Conservation (phyloP, 768 basidiomycete genomes). For the Mycena sanguinolenta region DNA sequence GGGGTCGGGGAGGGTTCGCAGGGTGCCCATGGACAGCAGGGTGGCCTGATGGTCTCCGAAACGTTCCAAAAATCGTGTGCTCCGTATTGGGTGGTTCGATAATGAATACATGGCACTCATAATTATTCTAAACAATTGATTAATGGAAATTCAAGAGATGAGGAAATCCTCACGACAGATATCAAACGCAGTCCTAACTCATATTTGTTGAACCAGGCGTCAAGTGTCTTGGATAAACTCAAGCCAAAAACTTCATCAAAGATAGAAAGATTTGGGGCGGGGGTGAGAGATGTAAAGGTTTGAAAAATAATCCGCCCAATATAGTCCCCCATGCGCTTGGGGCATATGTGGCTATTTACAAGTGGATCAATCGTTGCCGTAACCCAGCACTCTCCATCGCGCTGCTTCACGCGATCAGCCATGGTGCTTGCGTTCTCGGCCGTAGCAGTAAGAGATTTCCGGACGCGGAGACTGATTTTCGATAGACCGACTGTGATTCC, state of each 20-base stretch:
- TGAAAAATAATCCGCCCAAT: background rate
- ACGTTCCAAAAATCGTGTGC: background rate
- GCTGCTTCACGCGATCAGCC: slow-evolving; percentile 11
- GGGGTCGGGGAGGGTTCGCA: background rate
- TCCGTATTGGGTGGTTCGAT: background rate
- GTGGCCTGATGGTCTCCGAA: too few species aligned
- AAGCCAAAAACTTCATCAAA: slow-evolving; percentile 17
- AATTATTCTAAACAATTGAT: slow-evolving; percentile 1
- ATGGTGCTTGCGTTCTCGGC: background rate
- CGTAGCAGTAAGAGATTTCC: background rate
- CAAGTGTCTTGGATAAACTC: background rate
- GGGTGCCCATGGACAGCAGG: slow-evolving; percentile 1
- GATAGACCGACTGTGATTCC: slow-evolving; percentile 6
- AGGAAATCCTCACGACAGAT: background rate
- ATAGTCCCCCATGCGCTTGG: slow-evolving; percentile 18
- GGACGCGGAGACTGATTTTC: slow-evolving; percentile 8
- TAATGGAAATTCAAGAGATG: background rate
- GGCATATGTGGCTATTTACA: slow-evolving; percentile 11
- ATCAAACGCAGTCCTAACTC: slow-evolving; percentile 4
- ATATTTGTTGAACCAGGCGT: slow-evolving; percentile 8
- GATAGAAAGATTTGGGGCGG: slow-evolving; percentile 4
- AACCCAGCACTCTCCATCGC: slow-evolving; percentile 11
- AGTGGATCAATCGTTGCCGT: background rate
- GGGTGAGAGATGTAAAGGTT: slow-evolving; percentile 1
- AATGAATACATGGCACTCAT: slow-evolving; percentile 6